Evolutionary conservation across 2,329 filamentous ascomycete genomes (phyloP).

Genomic region (Fusarium dimerum): DNA sequence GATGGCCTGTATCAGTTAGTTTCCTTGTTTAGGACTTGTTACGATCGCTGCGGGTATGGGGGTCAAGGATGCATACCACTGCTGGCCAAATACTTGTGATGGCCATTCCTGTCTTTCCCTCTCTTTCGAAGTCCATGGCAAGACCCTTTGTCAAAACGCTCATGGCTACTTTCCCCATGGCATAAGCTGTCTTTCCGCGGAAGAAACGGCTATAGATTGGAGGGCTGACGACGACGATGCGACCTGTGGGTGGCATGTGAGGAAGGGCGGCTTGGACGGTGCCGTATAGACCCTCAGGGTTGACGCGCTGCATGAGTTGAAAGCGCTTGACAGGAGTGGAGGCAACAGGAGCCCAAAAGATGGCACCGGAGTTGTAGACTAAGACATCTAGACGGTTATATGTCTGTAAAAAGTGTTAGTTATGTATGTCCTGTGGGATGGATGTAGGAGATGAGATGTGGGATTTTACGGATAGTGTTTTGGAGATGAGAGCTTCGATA

Average conservation of each 20-base stretch:
- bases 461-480: conserved; percentile 47
- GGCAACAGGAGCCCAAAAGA: conserved; percentile 78
- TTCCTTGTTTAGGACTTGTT: no score
- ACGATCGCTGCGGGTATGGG: not conserved
- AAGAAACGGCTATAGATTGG: conserved; percentile 87
- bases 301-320: conserved; percentile 74
- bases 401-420: conserved; percentile 31
- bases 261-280: conserved; percentile 69
- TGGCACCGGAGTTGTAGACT: conserved; percentile 82
- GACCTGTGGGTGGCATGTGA: conserved; percentile 58
- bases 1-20: conserved; percentile 50
- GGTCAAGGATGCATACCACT: conserved; percentile 51
- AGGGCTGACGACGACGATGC: conserved; percentile 78
- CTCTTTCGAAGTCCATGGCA: conserved; percentile 76
- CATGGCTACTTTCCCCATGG: conserved; percentile 79
- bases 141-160: conserved; percentile 78
- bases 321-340: conserved; percentile 76
- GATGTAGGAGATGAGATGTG: no score
- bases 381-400: conserved; percentile 71
- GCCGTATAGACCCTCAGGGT: conserved; percentile 75
- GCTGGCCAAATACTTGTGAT: conserved; percentile 85
- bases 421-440: not conserved
- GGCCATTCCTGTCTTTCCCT: conserved; percentile 68
- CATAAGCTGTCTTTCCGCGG: conserved; percentile 82
- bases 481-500: conserved; percentile 59